These are phyloP conservation scores for Oemleria cerasiformis DNA, from an alignment of 306 rosid species.

Conservation along the genomic window DNA sequence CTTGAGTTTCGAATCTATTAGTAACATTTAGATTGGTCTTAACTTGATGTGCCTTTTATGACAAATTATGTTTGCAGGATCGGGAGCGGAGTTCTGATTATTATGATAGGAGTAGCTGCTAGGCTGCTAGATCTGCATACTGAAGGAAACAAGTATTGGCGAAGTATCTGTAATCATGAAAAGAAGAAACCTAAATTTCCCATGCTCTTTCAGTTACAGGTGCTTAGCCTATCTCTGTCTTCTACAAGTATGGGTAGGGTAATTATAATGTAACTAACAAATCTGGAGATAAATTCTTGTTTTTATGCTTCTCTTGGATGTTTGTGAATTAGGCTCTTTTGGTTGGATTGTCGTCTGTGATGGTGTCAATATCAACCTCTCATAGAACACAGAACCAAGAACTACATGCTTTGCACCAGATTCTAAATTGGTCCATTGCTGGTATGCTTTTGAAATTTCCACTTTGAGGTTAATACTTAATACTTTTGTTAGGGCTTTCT, in stretches of 20 bases:
- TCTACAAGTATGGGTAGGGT: constrained; percentile 20
- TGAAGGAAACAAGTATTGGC: constrained; percentile 63
- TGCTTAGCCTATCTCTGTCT: constrained; percentile 23
- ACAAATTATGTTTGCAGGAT: constrained; percentile 47
- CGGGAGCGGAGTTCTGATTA: constrained; percentile 71
- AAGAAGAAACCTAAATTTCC: constrained; percentile 45
- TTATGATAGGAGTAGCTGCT: constrained; percentile 63
- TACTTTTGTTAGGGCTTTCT: not conserved
- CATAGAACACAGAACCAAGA: constrained; percentile 73
- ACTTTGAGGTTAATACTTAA: constrained; percentile 9
- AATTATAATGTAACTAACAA: constrained; percentile 5
- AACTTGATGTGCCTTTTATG: constrained; percentile 1
- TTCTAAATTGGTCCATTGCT: constrained; percentile 69
- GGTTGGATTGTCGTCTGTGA: constrained; percentile 70
- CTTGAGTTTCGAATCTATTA: too few species aligned
- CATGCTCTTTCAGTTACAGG: constrained; percentile 73
- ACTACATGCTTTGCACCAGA: constrained; percentile 64
- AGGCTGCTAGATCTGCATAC: constrained; percentile 66
- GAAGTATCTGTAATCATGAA: constrained; percentile 50
- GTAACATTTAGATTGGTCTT: constrained; percentile 10
- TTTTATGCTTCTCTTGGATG: not conserved
- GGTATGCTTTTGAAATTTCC: constrained; percentile 47
- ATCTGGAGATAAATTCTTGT: constrained; percentile 9
- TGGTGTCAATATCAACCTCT: constrained; percentile 80
- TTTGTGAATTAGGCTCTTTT: constrained; percentile 51